Base-by-base conservation (phyloP, 495 filamentous ascomycete genomes). In the Podospora appendiculata region DNA sequence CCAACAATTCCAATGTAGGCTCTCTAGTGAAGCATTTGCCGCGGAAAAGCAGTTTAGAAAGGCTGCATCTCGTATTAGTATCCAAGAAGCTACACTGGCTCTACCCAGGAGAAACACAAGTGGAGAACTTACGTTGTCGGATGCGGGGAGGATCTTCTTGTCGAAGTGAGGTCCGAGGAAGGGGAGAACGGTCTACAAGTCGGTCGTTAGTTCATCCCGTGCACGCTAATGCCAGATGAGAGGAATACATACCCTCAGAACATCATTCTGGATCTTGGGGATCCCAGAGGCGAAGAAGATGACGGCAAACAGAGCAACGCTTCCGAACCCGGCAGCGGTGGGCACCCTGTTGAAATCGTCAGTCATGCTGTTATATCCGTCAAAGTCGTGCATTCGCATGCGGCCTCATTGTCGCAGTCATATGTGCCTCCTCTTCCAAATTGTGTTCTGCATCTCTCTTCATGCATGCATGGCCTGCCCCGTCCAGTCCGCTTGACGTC, bases 271-370 rank as follows among this genome's bases (percentile, higher is more conserved):
- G 52, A 85, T 70, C 34, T 62, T 59, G 41, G 81, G 81, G 32
- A 85, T 76, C 50, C 79, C 80, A 19, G 79, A 79, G 61, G 80
- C 76, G 64, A 73, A 80, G 72, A 69, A 83, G 56, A 85, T 70
- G 50, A 79, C 74, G 58, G 73, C 70, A 59, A 82, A 71, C 51
- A 79, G 73, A 45, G 74, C 79, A 36, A 77, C 74, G 41, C 69
- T 75, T 49, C 78, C 79, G 62, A 83, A 81, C 11, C 65, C 64
- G 45, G 61, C 74, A 9, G 67, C 57, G 43, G 72, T 75, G 38
- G 68, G 44, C 44, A 68, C 75, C 36, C 79, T 82, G 42, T 56
- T 6, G 33, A 41, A 17, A 8, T 32, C 18, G 14, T 33, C n/a
- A n/a, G 49, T 35, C 14, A 40, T 10, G 35, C 46, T 4, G 35